These are phyloP conservation scores for Ballota nigra DNA, from an alignment of 257 asterid species.

Conservation along the genomic window DNA sequence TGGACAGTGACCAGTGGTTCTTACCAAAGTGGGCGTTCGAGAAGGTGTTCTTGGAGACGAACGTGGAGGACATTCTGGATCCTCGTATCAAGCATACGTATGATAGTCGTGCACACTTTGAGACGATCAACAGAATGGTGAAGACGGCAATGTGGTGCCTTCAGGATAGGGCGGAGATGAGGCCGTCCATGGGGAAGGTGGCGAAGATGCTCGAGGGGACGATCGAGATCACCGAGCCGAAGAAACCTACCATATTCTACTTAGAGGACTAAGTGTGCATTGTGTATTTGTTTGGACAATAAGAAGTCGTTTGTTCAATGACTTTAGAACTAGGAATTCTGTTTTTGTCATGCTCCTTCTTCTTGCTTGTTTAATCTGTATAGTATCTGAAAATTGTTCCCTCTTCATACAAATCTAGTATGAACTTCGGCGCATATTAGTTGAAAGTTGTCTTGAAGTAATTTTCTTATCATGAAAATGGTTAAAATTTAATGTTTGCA, in stretches of 20 bases:
- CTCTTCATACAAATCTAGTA: neutral
- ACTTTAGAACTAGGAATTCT: neutral
- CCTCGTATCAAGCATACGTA: constrained; percentile 51
- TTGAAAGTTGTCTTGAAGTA: too few species aligned
- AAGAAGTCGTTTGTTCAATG: neutral
- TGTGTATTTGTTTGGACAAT: neutral
- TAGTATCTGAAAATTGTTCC: neutral
- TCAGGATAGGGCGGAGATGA: constrained; percentile 57
- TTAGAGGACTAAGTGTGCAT: constrained; percentile 27
- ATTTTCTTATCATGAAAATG: too few species aligned
- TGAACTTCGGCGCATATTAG: too few species aligned
- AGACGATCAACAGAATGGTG: constrained; percentile 74
- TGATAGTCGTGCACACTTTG: constrained; percentile 55
- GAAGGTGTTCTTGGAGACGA: constrained; percentile 68
- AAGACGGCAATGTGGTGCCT: constrained; percentile 94
- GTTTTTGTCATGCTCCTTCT: neutral
- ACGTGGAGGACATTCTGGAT: constrained; percentile 69
- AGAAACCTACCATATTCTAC: constrained; percentile 62
- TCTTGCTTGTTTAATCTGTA: neutral
- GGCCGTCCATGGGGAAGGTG: constrained; percentile 96
- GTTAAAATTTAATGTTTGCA: too few species aligned
- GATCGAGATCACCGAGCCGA: constrained; percentile 71
- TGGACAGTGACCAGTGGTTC: constrained; percentile 75
- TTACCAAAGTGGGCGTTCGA: constrained; percentile 81
- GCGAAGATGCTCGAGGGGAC: constrained; percentile 93